Evolutionary conservation across 2,329 filamentous ascomycete species (phyloP), one percentile per base, ranked within the genome.

Genomic region (Fusarium sacchari): DNA sequence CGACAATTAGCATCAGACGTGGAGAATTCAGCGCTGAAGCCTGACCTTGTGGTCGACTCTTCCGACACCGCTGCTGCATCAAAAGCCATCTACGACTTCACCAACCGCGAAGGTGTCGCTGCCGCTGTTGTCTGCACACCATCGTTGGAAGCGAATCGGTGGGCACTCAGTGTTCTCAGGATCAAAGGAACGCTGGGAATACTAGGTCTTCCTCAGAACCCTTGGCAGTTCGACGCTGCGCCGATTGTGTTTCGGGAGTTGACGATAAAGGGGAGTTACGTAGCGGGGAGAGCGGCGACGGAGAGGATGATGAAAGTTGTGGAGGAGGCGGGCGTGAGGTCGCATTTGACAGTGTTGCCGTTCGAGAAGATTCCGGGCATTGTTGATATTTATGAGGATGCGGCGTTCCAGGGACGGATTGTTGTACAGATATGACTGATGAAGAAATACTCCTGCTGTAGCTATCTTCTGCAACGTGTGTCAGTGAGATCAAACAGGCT

Each of bases 141-240:
- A 1, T 66, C 50, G 3, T n/a, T 66, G 4, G 50, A 66, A 42
- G 64, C 64, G 4, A 67, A 67, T 22, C 64, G 61, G 10, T 67
- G 64, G 64, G 50, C 61, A 11, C 50, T 67, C 17, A 59, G 22
- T 2, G 30, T 50, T 10, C 44, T 67, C 3, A 58, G 50, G 13
- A 40, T 67, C 17, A 66, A 66, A 34, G 64, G 64, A 5, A 67
- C 61, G 1, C 11, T 67, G 7, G 64, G 64, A 4, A 30, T 67
- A 30, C n/a, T 67, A 0, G 64, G 64, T 3, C 60, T 67, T 20
- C 64, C 64, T 3, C 64, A 44, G 10, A 30, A 18, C 1, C 34
- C 44, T 13, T 67, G 64, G 64, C 61, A 67, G 4, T 67, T 67
- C 7, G 64, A 67, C 14, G 60, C 64, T 15, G 50, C 64, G 11